Base-by-base conservation (phyloP, 1,284 basidiomycete genomes). In the Macrocybe sp. region DNA sequence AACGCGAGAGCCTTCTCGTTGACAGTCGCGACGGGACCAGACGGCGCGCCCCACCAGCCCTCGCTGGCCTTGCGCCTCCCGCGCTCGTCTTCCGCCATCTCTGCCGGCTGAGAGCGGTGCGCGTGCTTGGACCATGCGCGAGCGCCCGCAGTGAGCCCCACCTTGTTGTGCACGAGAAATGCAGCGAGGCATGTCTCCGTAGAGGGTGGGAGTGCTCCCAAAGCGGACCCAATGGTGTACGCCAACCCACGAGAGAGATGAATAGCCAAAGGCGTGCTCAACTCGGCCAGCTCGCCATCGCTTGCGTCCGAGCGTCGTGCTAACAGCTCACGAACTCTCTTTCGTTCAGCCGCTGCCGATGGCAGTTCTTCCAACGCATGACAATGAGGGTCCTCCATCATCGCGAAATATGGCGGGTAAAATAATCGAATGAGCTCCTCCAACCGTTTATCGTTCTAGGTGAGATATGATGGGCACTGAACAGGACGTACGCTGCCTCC, bases 121-220 rank as follows among this genome's bases (percentile, higher is more conserved):
- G 70, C 70, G 53, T 82, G 79, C 53, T 82, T 82, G 2, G 76
- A 69, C 79, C 78, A 83, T 5, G 80, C 80, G 28, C 77, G 70
- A 2, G 78, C 74, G 8, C 80, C 80, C 1, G 73, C 72, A 2
- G 69, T 77, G 38, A 83, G 67, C 2, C 73, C 70, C 14, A 63
- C 72, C 31, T 57, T 72, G 50, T 79, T 81, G 2, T 70, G 63
- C 12, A 65, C 49, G 1, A 67, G 56, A 56, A 78, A 82, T 1
- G 78, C 75, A 11, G 61, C 55, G 7, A 78, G 68, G 55, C 79
- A 81, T 8, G 61, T 58, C 28, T 72, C 64, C 2, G 52, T 53
- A 0, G 70, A 64, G 0, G 76, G 76, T 35, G 80, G 75, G 4
- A 58, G 61, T 9, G 64, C 67, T 1, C 78, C 79, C 9, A 81